Base-by-base conservation (phyloP, 257 asterid species). In the Primulina eburnea region DNA sequence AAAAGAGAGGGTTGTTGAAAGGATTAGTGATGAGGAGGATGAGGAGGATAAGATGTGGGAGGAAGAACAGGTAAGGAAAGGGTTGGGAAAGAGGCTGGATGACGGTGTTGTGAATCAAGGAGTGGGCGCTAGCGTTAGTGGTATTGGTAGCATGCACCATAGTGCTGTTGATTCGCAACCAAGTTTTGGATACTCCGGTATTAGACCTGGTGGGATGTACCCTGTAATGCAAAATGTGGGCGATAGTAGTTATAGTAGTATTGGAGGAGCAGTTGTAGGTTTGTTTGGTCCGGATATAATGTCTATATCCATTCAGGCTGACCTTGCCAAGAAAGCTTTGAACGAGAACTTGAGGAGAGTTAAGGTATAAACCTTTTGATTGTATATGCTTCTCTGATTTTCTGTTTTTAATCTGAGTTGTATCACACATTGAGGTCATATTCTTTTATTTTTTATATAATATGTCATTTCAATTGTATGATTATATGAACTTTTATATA, bases 11-110 rank as follows among this genome's bases (percentile, higher is more conserved):
- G 80, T 77, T 20, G 65, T 65, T 37, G 86, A 60, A 47, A 74
- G 73, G 72, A 84, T 28, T 64, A 73, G 70, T 29, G 84, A 78
- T 65, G 95, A 81, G 40, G 96, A 93, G 64, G 98, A 90, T 34
- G 99, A 91, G 76, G 92, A 88, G 83, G 99, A 91, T 43, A 91
- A 83, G 72, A 80, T 88, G 90, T 94, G 99, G 99, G 97, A 94
- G 76, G 99, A 89, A 81, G 97, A 89, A 75, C 97, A 91, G 78
- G 92, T 88, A 61, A 91, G 99, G 75, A 94, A 91, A 70, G 99
- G 97, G 66, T 78, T 92, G 68, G 99, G 99, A 1, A 93, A 88
- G 82, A 87, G 97, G 76, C 67, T 90, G 18, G 97, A 90, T 65
- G 97, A 93, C 37, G 86, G 87, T 47, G 76, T 82, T 70, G 83